Base-by-base conservation (phyloP, 2,329 filamentous ascomycete species). In the Aspergillus luchuensis region DNA sequence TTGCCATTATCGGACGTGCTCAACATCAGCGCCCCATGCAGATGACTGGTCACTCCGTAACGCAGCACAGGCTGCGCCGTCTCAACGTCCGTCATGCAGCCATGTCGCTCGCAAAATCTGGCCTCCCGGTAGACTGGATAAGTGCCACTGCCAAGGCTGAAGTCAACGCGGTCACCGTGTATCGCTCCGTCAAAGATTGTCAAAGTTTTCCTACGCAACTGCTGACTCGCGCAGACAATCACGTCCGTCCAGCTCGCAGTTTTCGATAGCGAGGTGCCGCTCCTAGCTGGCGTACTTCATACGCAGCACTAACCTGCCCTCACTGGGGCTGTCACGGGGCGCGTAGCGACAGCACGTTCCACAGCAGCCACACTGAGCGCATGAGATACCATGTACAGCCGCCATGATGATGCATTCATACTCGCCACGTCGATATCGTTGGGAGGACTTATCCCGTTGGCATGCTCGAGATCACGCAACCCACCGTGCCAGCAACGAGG, bases 41-140 rank as follows among this genome's bases (percentile, higher is more conserved):
- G 50, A 48, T 55, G 39, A 59, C 57, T 33, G 28, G n/a, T 55
- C 57, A 55, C 23, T 48, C 51, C 15, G 50, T 23, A 43, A 17
- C 41, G 45, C 43, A 51, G 56, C 5, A 39, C 53, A 56, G 53
- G 19, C 53, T 45, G 39, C 53, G 17, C 41, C 7, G 53, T n/a
- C 21, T 47, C 17, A 47, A 56, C 53, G 53, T 56, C 43, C 53
- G 53, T 43, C 53, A 56, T 47, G 43, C 39, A 56, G 53, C 30
- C 33, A 45, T 33, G 5, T 56, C 47, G 25, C n/a, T 25, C 45
- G 23, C 28, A 30, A 28, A 15, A 15, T 45, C 28, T 45, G 21
- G 52, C 23, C 52, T 55, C 52, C 41, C 39, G 41, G 53, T 25
- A 56, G 41, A 36, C 53, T 45, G 25, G 10, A 21, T 23, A 19